Evolutionary conservation across 1,139 yeast genomes (phyloP).

Genomic region (Pneumocystis sp.): DNA sequence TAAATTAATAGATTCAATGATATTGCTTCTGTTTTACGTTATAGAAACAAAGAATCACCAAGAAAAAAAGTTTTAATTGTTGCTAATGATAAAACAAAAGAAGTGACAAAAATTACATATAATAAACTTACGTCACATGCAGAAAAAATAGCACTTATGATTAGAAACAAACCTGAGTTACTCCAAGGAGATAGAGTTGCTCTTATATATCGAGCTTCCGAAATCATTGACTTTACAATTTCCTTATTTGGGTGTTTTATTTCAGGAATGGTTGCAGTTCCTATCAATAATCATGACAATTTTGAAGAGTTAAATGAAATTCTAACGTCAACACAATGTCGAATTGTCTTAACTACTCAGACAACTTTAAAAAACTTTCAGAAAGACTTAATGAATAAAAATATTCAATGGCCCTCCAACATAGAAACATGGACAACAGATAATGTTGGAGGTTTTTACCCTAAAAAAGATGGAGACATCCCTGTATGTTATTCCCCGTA

Average conservation of each 20-base stretch:
- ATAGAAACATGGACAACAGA: slow-evolving; percentile 72
- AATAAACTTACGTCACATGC: slow-evolving; percentile 72
- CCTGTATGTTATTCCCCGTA: slow-evolving; percentile 25
- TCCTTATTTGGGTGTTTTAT: slow-evolving; percentile 84
- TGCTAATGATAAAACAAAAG: slow-evolving; percentile 70
- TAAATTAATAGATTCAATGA: slow-evolving; percentile 32
- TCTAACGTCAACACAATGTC: slow-evolving; percentile 59
- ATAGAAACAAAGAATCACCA: slow-evolving; percentile 52
- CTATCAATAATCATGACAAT: slow-evolving; percentile 29
- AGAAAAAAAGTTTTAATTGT: slow-evolving; percentile 57
- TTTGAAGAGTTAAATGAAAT: slow-evolving; percentile 32
- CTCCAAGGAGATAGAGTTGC: slow-evolving; percentile 75
- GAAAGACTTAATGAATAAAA: slow-evolving; percentile 34
- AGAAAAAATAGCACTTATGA: slow-evolving; percentile 78
- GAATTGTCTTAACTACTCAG: slow-evolving; percentile 69
- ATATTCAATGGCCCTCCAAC: slow-evolving; percentile 40
- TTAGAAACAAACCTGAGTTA: slow-evolving; percentile 56
- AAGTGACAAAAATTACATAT: slow-evolving; percentile 66
- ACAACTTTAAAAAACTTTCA: slow-evolving; percentile 58
- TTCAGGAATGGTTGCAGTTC: slow-evolving; percentile 91
- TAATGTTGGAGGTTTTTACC: slow-evolving; percentile 62
- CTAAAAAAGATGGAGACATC: slow-evolving; percentile 41
- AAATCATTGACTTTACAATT: slow-evolving; percentile 68
- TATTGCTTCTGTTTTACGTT: slow-evolving; percentile 55
- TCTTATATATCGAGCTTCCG: slow-evolving; percentile 67